These are phyloP conservation scores for Pythium sukuiense DNA, from an alignment of 352 stramenopile genomes.

Conservation along the genomic window DNA sequence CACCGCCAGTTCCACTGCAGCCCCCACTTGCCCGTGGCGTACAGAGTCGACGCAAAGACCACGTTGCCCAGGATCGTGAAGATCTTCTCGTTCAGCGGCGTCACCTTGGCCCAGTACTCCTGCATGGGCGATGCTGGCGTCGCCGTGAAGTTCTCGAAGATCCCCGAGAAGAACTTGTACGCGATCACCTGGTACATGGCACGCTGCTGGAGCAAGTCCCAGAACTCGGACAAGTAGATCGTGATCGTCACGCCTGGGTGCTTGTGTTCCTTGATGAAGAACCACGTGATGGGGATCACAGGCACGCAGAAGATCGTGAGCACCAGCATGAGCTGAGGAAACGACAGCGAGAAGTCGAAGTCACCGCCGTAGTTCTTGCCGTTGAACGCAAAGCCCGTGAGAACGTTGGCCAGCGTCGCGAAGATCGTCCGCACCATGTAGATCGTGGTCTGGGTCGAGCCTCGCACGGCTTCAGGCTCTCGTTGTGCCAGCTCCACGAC, in stretches of 20 bases:
- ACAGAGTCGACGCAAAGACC: not conserved
- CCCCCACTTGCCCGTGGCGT: not conserved
- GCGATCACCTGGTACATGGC: conserved; percentile 5
- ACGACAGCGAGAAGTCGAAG: conserved; percentile 5
- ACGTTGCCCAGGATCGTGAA: conserved; percentile 1
- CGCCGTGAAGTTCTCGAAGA: conserved; percentile 1
- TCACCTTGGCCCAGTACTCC: conserved; percentile 4
- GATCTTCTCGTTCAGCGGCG: not conserved
- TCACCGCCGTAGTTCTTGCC: not conserved
- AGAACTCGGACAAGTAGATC: conserved; percentile 3
- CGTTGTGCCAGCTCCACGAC: conserved; percentile 1
- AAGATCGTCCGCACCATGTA: conserved; percentile 6
- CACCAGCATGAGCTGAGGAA: conserved; percentile 4
- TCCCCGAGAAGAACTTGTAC: conserved; percentile 2
- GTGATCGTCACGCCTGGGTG: not conserved
- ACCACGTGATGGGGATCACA: conserved; percentile 4
- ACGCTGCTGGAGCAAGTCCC: not conserved
- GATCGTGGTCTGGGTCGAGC: not conserved
- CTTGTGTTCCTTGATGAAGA: conserved; percentile 5
- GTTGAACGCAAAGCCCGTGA: conserved; percentile 2
- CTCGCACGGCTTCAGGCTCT: not conserved
- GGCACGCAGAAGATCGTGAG: not conserved
- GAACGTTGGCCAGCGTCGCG: not conserved
- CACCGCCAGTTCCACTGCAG: conserved; percentile 4
- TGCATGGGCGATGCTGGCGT: not conserved